These are phyloP conservation scores for Mycosphaerelloides madeirae DNA, from an alignment of 2,329 filamentous ascomycete genomes.

Conservation along the genomic window DNA sequence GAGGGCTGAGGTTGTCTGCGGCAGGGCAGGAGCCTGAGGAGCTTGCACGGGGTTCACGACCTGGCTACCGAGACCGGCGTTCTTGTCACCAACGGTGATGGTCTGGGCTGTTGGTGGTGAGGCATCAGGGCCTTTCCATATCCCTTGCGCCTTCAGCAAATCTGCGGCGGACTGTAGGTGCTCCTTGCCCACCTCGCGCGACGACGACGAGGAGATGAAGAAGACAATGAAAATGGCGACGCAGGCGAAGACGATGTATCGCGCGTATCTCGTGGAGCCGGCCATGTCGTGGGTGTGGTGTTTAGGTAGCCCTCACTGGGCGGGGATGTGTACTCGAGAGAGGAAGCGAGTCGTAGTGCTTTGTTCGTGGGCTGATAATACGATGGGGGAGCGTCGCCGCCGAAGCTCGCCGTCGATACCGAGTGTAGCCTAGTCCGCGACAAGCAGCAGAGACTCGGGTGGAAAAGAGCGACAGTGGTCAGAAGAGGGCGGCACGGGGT, in stretches of 20 bases:
- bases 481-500: no score
- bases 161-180: constrained; percentile 32
- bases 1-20: constrained; percentile 1
- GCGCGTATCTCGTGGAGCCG: constrained; percentile 66
- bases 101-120: constrained; percentile 4
- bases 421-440: no score
- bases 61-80: constrained; percentile 6
- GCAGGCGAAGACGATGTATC: constrained; percentile 72
- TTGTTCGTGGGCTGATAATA: neutral
- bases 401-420: neutral
- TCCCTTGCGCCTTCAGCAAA: constrained; percentile 32
- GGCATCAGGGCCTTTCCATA: constrained; percentile 23
- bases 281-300: constrained; percentile 47
- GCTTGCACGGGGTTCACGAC: constrained; percentile 12
- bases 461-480: no score
- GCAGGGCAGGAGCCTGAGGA: constrained; percentile 10
- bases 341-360: neutral
- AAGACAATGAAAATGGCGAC: constrained; percentile 79
- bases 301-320: constrained; percentile 3
- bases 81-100: constrained; percentile 14
- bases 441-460: no score
- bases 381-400: neutral
- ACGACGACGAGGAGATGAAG: constrained; percentile 66
- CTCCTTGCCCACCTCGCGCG: constrained; percentile 32
- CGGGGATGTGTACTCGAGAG: neutral